Evolutionary conservation across 75 land plant species (phyloP), one percentile per base, ranked within the genome.

Genomic region (Cunninghamia lanceolata): DNA sequence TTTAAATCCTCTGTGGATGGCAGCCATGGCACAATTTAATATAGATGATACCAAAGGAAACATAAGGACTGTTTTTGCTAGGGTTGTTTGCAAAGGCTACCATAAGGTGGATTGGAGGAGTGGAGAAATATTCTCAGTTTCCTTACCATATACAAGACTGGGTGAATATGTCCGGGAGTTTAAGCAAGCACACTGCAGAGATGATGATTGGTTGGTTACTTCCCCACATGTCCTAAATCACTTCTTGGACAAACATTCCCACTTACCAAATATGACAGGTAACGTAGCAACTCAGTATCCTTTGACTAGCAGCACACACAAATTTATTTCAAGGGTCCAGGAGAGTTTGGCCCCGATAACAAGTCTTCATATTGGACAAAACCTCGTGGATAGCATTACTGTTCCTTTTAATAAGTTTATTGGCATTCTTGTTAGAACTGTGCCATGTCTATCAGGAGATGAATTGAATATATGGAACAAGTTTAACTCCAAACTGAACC

Each of bases 361-460:
- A 50, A 88, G 89, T 52, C 56, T 85, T 47, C 94, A 96, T 87
- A 91, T 89, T 89, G 92, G 93, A 84, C 93, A 90, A 56, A 89
- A 83, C 70, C 88, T 92, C 46, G 83, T 94, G 15, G 91, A 86
- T 78, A 90, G 91, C 83, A 85, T 94, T 68, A 84, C 91, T 15
- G 88, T 88, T 36, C 87, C 94, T 3, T 96, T 94, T 88, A 92
- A 90, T 82, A 90, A 88, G 73, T 96, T 87, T 87, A 83, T 93
- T 68, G 91, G 91, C 35, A 83, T 86, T 39, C 89, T 96, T 17
- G 86, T 92, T 21, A 91, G 85, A 88, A 89, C 94, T 42, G 86
- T 94, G 84, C 91, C 95, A 82, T 85, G 88, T 68, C 85, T 91
- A 70, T 89, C 91, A 54, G 95, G 91, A 50, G 95, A 92, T 87